Evolutionary conservation across 768 basidiomycete genomes (phyloP).

Genomic region (Saitozyma podzolica): DNA sequence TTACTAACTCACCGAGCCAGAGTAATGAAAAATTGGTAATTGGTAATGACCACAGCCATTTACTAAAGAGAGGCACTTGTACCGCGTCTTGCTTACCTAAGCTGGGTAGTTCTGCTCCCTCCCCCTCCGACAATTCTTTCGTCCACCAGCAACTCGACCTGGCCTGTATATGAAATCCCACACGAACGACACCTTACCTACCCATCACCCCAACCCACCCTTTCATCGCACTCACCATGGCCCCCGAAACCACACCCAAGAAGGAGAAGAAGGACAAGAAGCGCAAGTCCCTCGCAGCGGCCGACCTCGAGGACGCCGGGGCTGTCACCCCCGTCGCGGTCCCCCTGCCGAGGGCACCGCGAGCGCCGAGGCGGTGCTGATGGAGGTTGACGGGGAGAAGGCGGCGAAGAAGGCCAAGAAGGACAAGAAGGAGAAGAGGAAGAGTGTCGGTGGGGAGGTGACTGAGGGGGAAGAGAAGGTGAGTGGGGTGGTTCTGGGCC

Average conservation of each 20-base stretch:
- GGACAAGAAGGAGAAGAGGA: slow-evolving; percentile 53
- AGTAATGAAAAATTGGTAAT: too few species aligned
- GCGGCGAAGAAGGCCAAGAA: slow-evolving; percentile 55
- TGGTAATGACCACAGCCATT: too few species aligned
- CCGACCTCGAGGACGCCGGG: slow-evolving; percentile 32
- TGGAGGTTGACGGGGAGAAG: slow-evolving; percentile 47
- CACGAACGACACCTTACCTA: background rate
- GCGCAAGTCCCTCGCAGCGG: slow-evolving; percentile 47
- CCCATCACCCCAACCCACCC: too few species aligned
- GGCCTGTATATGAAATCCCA: too few species aligned
- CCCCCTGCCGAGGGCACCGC: slow-evolving; percentile 40
- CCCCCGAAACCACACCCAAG: slow-evolving; percentile 42
- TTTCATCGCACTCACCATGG: slow-evolving; percentile 15
- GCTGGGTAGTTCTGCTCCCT: too few species aligned
- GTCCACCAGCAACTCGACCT: too few species aligned
- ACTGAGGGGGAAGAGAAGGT: slow-evolving; percentile 61
- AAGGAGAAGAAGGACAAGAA: slow-evolving; percentile 51
- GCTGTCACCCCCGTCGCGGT: slow-evolving; percentile 27
- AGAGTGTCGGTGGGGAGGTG: slow-evolving; percentile 35
- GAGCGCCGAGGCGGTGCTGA: slow-evolving; percentile 46
- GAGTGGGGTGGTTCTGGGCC: background rate
- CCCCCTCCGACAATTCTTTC: too few species aligned
- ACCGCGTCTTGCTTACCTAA: too few species aligned
- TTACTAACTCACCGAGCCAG: too few species aligned
- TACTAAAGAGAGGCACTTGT: too few species aligned